Evolutionary conservation across 306 rosid genomes (phyloP), one percentile per base, ranked within the genome.

Genomic region (Fragaria iinumae): DNA sequence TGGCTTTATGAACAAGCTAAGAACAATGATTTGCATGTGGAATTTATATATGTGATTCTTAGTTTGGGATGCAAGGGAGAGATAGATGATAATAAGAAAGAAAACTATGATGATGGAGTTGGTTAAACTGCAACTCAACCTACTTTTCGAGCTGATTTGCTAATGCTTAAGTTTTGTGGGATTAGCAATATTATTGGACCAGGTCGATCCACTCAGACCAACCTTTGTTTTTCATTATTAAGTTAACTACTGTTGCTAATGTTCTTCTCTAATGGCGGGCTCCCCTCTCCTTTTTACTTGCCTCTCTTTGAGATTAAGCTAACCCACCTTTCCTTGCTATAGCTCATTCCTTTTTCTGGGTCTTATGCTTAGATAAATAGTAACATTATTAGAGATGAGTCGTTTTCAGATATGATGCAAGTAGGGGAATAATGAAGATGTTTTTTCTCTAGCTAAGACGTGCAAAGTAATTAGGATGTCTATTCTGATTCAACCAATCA

Each of bases 1-100:
- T 86, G 81, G 80, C 91, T 89, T 91, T 88, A 71, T 71, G 81
- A 81, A 81, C 80, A 89, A 91, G 91, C 5, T 81, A 88, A 89
- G 85, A 29, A 27, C 47, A 65, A 85, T 91, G 88, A 91, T 89
- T 83, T 79, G 57, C 75, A 73, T 80, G 86, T 64, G 86, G 85
- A 88, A 70, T 67, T 34, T 65, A 41, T 67, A 67, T 67, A n/a
- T 73, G 8, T 73, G 39, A 32, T 77, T 49, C 63, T 70, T 85
- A 82, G 87, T 88, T 86, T 90, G 89, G 89, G 55, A 56, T 56
- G 62, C 32, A 56, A 56, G n/a, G 72, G 49, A 66, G 62, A 56
- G 27, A 66, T 29, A 56, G 34, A 71, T 63, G 45, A 14, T 47
- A 63, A 55, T 39, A n/a, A 6, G 10, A 41, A 43, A 38, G 62